Base-by-base conservation (phyloP, 805 yeast species). In the Metschnikowia matae region DNA sequence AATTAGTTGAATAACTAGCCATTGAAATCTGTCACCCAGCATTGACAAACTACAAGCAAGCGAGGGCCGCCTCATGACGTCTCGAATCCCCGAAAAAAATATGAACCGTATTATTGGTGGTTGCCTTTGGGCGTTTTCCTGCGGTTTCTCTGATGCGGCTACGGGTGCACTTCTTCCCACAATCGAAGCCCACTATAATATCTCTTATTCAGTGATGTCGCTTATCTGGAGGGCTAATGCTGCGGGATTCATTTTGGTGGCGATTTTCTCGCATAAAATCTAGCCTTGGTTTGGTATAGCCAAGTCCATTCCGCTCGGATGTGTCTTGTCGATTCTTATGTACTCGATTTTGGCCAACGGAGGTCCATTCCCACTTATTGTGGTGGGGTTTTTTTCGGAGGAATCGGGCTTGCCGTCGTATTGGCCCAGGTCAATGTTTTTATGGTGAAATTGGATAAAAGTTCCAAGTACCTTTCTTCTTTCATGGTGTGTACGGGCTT, bases 401-500 rank as follows among this genome's bases (percentile, higher is more conserved):
- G 67, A 0, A 44, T 61, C 6, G 67, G 66, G 0, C 31, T 58
- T 1, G 62, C 62, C 11, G 49, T 59, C 6, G 59, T 58, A 31
- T 53, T 62, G 32, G 52, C 64, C 1, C 63, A 58, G 33, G 46
- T 55, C 40, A 63, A 63, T 40, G 57, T 63, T 14, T 62, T 62
- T 40, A 50, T 63, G 21, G 49, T 59, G 40, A 55, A 57, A n/a
- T 49, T 62, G 44, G 59, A 60, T 13, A 61, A 62, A 21, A 52
- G 56, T 33, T 57, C 65, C 13, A 54, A 50, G 34, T 57, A 57
- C 23, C 48, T 63, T 17, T 57, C 3, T 48, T 51, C 15, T 61
- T 58, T 51, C 65, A 62, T 41, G 67, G 63, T 13, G 46, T 54
- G 13, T 63, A 62, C 50, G 67, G 67, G 5, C 17, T 59, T n/a